Evolutionary conservation across 345 rosid genomes (phyloP).

Genomic region (Linum usitatissimum): DNA sequence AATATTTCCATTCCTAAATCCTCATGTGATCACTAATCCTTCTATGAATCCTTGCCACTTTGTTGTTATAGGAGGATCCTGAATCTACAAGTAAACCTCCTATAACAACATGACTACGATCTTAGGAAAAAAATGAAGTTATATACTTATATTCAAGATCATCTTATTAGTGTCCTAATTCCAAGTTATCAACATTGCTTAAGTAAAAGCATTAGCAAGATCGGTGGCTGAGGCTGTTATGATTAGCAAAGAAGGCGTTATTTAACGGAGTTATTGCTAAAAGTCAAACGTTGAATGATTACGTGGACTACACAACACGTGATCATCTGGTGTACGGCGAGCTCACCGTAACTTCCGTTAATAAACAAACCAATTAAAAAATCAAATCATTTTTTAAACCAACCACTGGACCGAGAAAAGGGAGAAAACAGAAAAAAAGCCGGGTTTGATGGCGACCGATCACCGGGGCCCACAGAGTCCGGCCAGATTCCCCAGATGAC

Average conservation of each 20-base stretch:
- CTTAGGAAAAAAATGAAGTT: too few species aligned
- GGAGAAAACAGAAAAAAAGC: conserved; percentile 3
- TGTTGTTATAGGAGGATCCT: too few species aligned
- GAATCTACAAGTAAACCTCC: too few species aligned
- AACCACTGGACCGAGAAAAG: background rate
- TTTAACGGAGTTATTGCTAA: background rate
- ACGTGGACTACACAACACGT: conserved; percentile 18
- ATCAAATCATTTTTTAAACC: too few species aligned
- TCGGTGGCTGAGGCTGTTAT: background rate
- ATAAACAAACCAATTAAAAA: too few species aligned
- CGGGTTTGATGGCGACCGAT: conserved; percentile 6
- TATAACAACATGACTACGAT: too few species aligned
- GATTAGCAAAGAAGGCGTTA: background rate
- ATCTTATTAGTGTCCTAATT: too few species aligned
- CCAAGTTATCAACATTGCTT: background rate
- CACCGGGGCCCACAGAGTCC: conserved; percentile 19
- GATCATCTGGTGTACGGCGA: conserved; percentile 11
- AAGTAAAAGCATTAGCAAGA: background rate
- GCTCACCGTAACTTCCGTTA: conserved; percentile 21
- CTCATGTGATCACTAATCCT: too few species aligned
- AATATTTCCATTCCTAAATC: too few species aligned
- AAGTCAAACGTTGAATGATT: conserved; percentile 4
- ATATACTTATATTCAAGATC: too few species aligned
- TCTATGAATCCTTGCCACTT: too few species aligned
- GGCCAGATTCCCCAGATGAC: conserved; percentile 12